Base-by-base conservation (phyloP, 805 yeast genomes). In the Brettanomyces anomalus region DNA sequence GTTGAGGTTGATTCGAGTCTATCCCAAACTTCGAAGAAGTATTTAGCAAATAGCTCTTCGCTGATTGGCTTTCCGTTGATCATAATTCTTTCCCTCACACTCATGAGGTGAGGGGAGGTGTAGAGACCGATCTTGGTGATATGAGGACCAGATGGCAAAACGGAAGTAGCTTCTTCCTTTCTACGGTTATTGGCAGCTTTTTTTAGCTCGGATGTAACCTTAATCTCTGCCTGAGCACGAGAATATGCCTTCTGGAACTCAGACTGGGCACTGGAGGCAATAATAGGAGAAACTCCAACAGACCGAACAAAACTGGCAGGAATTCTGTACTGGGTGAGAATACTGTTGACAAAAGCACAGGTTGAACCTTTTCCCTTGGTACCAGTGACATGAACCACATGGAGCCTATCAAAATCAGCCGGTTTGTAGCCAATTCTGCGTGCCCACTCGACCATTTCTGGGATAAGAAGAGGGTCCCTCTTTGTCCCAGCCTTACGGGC, bases 331-430 rank as follows among this genome's bases (percentile, higher is more conserved):
- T 86, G 86, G 6, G 63, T 56, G 47, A 94, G 62, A 33, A 94
- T 86, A 3, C 93, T 78, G 54, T 85, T 85, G 3, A 88, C 77
- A 57, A 93, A 93, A 0, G 98, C 96, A 62, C 97, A 90, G 0
- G 97, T 90, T 0, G 97, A 88, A 1, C 99, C 99, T 65, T 93
- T 93, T 13, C 99, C 99, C 60, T 93, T 93, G 1, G 99, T 93
- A 17, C 99, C 99, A 0, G 99, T 89, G 32, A 94, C 82, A 57
- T 93, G 99, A 35, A 93, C 73, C 3, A 88, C 72, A 52, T 89
- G 89, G 52, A 93, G 61, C 46, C 63, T 71, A 63, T 89, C 77
- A 57, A 86, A 78, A 48, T 85, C 95, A 3, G 65, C 52, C 2
- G 85, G 78, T 28, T 62, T 53, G 52, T 82, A 81, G 0, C 90